A percentile compares a stretch with the other conserved stretches of the same genome.
These are phyloP conservation scores for Delphinella strobiligena DNA, from an alignment of 2,329 filamentous ascomycete species.

Conservation along the genomic window DNA sequence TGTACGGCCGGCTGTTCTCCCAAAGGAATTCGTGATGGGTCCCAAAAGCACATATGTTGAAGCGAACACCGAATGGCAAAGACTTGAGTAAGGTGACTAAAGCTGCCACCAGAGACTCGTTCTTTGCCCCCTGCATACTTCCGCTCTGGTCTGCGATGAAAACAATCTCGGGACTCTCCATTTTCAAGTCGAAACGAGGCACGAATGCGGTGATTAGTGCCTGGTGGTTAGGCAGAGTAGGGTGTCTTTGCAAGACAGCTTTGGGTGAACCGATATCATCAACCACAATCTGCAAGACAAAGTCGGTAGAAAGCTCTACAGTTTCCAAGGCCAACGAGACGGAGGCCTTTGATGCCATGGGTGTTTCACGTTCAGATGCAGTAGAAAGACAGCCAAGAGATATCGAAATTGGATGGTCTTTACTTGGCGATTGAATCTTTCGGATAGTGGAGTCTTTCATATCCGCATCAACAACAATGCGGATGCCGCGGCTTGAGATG, in stretches of 20 bases:
- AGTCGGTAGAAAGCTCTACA: constrained; percentile 49
- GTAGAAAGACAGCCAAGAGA: constrained; percentile 48
- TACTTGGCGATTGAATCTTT: constrained; percentile 50
- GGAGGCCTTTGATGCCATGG: constrained; percentile 48
- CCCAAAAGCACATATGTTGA: constrained; percentile 62
- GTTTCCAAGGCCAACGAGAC: constrained; percentile 45
- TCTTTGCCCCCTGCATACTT: constrained; percentile 45
- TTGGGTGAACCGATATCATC: constrained; percentile 49
- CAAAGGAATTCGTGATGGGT: constrained; percentile 34
- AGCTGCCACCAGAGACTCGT: constrained; percentile 42
- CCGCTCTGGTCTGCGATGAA: constrained; percentile 63
- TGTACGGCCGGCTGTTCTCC: constrained; percentile 35
- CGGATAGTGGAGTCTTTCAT: constrained; percentile 47
- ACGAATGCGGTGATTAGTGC: constrained; percentile 62
- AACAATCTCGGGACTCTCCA: constrained; percentile 49
- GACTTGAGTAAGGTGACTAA: constrained; percentile 55
- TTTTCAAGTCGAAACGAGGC: constrained; percentile 53
- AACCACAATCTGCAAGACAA: constrained; percentile 52
- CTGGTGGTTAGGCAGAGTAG: constrained; percentile 46
- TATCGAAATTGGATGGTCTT: constrained; percentile 51
- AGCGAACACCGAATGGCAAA: constrained; percentile 49
- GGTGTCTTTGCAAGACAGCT: constrained; percentile 55
- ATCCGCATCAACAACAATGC: constrained; percentile 47
- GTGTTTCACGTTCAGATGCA: constrained; percentile 28
- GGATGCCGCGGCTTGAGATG: constrained; percentile 29